phyloP scores from a whole-genome alignment of 305 asterid genomes.

The Fraxinus velutina region DNA sequence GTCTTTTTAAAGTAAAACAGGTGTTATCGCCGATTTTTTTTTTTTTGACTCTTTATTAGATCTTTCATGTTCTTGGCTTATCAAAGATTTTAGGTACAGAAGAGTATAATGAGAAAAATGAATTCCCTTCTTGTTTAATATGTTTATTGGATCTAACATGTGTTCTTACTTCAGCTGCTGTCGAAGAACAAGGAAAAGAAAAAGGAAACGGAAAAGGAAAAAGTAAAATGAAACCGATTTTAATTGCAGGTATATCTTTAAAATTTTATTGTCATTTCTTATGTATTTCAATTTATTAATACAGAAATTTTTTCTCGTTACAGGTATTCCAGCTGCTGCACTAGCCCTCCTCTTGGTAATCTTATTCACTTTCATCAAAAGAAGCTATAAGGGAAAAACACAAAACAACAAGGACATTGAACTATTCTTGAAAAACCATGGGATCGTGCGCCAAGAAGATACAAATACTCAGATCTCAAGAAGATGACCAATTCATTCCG shows the following conservation, averaged over 20 bases:
- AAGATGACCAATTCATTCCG: background rate
- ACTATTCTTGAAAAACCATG: constrained; percentile 3
- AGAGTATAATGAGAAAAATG: background rate
- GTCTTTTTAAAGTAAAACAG: background rate
- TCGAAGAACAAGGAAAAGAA: background rate
- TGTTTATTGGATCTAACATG: background rate
- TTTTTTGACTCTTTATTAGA: background rate
- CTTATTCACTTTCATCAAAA: background rate
- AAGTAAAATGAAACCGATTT: background rate
- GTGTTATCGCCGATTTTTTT: background rate
- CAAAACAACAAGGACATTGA: constrained; percentile 9
- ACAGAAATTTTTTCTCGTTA: background rate
- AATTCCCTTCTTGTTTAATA: background rate
- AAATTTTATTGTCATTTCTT: background rate
- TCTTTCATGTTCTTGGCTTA: background rate
- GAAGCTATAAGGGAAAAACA: background rate
- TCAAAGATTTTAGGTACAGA: background rate
- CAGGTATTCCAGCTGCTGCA: background rate
- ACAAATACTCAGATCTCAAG: constrained; percentile 15
- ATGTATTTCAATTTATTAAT: background rate
- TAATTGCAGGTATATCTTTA: constrained; percentile 23
- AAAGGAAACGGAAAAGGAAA: constrained; percentile 10
- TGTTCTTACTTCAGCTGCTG: background rate
- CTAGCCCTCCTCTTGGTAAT: background rate
- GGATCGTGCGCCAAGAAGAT: background rate